Evolutionary conservation across 371 early-diverging fungal species (phyloP), one percentile per base, ranked within the genome.

Genomic region (Rhizopus microsporus): DNA sequence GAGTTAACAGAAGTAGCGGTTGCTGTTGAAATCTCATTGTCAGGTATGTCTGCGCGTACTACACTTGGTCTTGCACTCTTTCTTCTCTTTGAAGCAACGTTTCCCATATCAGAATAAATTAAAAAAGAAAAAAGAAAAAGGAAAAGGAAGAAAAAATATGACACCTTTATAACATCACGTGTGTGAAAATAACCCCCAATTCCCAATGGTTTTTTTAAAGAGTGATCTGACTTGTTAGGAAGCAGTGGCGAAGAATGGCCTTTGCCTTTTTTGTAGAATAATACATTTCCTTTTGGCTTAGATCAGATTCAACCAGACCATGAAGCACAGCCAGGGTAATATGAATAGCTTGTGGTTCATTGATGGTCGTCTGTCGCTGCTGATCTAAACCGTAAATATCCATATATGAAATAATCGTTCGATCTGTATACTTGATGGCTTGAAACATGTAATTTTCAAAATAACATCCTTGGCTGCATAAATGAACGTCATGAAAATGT

Each of bases 1-100:
- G 77, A 77, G 45, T 68, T 74, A 2, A 77, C 57, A 6, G 80
- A 80, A 7, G 77, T 75, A 1, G 74, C 77, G 4, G 77, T 80
- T 23, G 63, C 66, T 44, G 65, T 71, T 17, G 73, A 65, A 13
- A 61, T 57, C 31, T 80, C 80, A 60, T 80, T 77, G 50, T 80
- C 80, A 17, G 70, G 70, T 38, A 75, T 35, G 38, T 78, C 75
- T 30, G 60, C 55, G 6, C 75, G 62, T 35, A 78, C 65, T 43
- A 73, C 60, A 57, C 74, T 78, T 4, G 75, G 78, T 45, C 74
- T 54, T n/a, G 51, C 52, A 31, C 74, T 64, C 56, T 78, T 78
- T 47, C 68, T 64, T 58, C 68, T 78, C 42, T 75, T 75, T 7
- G 78, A 78, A 49, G 53, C 46, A 45, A 63, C 60, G 50, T 78